Evolutionary conservation across 2,329 filamentous ascomycete species (phyloP).

Genomic region (Arthrobotrys megalospora): DNA sequence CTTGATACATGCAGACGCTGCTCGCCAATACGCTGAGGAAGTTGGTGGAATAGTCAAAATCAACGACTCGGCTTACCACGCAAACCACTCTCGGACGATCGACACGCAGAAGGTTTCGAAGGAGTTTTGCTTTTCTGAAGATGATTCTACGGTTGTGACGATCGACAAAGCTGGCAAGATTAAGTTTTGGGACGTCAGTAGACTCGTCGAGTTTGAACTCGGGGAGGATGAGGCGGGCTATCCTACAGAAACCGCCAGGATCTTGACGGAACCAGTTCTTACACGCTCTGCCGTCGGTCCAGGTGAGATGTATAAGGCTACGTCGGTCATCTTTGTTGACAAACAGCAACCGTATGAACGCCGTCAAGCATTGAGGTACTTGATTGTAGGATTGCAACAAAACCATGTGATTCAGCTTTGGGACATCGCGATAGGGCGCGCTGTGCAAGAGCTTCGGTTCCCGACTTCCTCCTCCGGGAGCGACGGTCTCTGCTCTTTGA

Average conservation of each 20-base stretch:
- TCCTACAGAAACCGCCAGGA: slow-evolving; percentile 71
- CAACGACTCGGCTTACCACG: slow-evolving; percentile 88
- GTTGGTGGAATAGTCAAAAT: slow-evolving; percentile 72
- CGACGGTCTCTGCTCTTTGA: slow-evolving; percentile 96
- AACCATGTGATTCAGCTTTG: slow-evolving; percentile 98
- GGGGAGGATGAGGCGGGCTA: slow-evolving; percentile 69
- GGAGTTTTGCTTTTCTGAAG: slow-evolving; percentile 97
- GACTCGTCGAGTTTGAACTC: slow-evolving; percentile 73
- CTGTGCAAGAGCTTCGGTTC: slow-evolving; percentile 96
- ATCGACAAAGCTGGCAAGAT: slow-evolving; percentile 96
- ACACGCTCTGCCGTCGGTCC: slow-evolving; percentile 89
- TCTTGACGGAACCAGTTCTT: slow-evolving; percentile 87
- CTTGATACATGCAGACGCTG: slow-evolving; percentile 79
- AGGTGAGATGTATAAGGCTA: slow-evolving; percentile 95
- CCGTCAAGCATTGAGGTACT: slow-evolving; percentile 89
- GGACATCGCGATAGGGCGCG: slow-evolving; percentile 95
- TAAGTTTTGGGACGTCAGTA: slow-evolving; percentile 97
- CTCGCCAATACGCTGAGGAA: slow-evolving; percentile 70
- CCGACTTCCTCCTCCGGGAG: slow-evolving; percentile 91
- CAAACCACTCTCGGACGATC: slow-evolving; percentile 90
- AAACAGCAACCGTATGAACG: slow-evolving; percentile 95
- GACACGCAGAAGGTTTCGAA: slow-evolving; percentile 98
- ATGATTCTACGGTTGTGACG: slow-evolving; percentile 93
- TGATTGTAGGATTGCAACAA: slow-evolving; percentile 98
- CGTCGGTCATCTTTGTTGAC: slow-evolving; percentile 94